Percentiles rank a stretch among this genome's conserved stretches.
Evolutionary conservation across 23 red algal species (phyloP).

Genomic region (Gracilaria vermiculophylla): DNA sequence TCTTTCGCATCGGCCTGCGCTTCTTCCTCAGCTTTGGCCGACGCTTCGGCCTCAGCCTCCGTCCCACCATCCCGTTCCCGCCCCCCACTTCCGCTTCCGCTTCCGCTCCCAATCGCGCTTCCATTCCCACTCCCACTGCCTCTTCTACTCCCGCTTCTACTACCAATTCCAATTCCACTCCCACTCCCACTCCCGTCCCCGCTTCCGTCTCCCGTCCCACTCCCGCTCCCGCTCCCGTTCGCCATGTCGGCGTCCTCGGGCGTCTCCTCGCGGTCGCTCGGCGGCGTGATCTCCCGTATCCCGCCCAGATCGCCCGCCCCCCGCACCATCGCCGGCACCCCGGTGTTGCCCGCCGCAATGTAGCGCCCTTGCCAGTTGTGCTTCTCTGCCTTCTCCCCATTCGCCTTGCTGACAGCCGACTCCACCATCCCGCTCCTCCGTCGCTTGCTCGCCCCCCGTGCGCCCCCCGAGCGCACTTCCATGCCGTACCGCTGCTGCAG

Average conservation of each 20-base stretch:
- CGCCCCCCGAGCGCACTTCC: not conserved
- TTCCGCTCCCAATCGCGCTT: not conserved
- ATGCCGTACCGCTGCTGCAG: not conserved
- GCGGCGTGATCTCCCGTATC: constrained; percentile 40
- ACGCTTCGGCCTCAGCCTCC: not conserved
- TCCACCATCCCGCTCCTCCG: not conserved
- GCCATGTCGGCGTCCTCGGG: constrained; percentile 10
- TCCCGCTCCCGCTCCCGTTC: constrained; percentile 7
- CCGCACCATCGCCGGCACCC: constrained; percentile 31
- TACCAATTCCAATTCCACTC: not conserved
- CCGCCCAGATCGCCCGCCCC: constrained; percentile 20
- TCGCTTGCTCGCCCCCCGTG: not conserved
- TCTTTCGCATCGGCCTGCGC: not conserved
- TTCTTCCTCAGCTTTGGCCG: not conserved
- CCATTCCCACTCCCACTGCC: not conserved
- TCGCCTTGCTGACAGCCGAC: not conserved
- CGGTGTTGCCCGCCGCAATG: constrained; percentile 49
- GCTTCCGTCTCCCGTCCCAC: not conserved
- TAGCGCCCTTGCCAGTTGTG: constrained; percentile 3
- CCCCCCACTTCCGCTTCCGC: not conserved
- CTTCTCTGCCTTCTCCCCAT: not conserved
- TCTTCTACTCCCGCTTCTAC: not conserved
- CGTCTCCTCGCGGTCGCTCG: constrained; percentile 51
- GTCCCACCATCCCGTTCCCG: not conserved
- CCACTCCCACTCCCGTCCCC: not conserved